Evolutionary conservation across 2,329 filamentous ascomycete genomes (phyloP), one percentile per base, ranked within the genome.

Genomic region (Onygena corvina): DNA sequence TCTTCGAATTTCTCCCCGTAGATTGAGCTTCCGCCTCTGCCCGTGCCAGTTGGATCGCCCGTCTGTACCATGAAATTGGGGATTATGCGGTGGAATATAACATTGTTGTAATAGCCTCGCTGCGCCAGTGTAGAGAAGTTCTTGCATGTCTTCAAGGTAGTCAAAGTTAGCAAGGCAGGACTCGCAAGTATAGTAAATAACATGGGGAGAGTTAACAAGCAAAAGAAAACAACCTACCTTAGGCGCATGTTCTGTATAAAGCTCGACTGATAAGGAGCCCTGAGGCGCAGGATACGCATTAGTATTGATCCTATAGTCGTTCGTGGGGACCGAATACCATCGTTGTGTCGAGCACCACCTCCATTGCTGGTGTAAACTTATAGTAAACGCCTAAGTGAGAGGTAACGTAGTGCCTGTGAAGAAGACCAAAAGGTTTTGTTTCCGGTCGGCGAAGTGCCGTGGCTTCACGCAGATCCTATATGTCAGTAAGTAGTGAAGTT

Each of bases 41-140:
- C 92, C 1, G 88, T 95, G 53, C 89, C 90, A 0, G 90, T 94
- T 1, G 90, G 90, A 66, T 98, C 92, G 52, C 90, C 89, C 54
- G 84, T 86, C 71, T 96, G 90, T 51, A 94, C 76, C 90, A 98
- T 96, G 74, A 98, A 98, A 68, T 86, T 80, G 47, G 86, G 81
- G 62, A 98, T 96, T 59, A 96, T 82, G 65, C 92, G 88, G 73
- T 96, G 92, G 76, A 96, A 90, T 61, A 89, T 71, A 52, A 85
- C 79, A 63, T 70, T 73, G 71, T 92, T 79, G 77, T 94, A 98
- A 77, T 95, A 96, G 58, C 86, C 86, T 58, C 88, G 77, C 54
- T 77, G 72, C 16, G 81, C 80, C 47, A 96, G 85, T 3, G 84
- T 85, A 21, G 76, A 65, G 71, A 96, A 96, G 75, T 96, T 94